Conservation (phyloP, 768 basidiomycete genomes). For the Amanita molliuscula region DNA sequence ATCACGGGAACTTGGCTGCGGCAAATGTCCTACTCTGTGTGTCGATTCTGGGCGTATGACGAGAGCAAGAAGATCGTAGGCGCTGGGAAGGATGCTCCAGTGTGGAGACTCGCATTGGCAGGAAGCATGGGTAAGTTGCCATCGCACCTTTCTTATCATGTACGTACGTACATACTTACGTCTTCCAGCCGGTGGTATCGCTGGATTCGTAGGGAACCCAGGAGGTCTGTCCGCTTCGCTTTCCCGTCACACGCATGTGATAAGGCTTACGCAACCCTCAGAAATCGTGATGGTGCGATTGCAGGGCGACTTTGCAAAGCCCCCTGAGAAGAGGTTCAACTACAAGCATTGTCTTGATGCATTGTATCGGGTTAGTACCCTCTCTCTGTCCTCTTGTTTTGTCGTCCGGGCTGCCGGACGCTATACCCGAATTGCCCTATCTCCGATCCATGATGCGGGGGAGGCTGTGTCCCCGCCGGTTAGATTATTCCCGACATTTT, state of each 20-base stretch:
- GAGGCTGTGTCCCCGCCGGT: neutral
- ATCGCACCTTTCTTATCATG: neutral
- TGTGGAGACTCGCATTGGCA: conserved; percentile 73
- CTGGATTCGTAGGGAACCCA: conserved; percentile 84
- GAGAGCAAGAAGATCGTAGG: conserved; percentile 80
- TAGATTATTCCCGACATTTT: neutral
- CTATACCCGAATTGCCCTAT: neutral
- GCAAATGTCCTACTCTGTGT: conserved; percentile 89
- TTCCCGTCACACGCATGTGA: neutral
- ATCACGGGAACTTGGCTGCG: conserved; percentile 84
- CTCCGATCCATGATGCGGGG: neutral
- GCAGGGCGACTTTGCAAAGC: conserved; percentile 86
- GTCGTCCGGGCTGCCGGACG: neutral
- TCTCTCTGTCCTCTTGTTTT: neutral
- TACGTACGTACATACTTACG: conserved; percentile 5
- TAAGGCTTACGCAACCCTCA: conserved; percentile 13
- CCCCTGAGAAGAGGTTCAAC: conserved; percentile 79
- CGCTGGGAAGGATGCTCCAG: conserved; percentile 59
- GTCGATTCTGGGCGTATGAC: conserved; percentile 91
- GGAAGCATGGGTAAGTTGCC: conserved; percentile 72
- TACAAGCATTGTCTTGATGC: conserved; percentile 90
- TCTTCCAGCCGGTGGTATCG: conserved; percentile 67
- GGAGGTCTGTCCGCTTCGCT: conserved; percentile 39
- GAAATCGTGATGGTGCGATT: conserved; percentile 83
- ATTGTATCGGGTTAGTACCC: conserved; percentile 58